A percentile compares a stretch with the other conserved stretches of the same genome.
phyloP scores from a whole-genome alignment of 2,329 filamentous ascomycete genomes.

The Pseudopyrenochaeta lycopersici region DNA sequence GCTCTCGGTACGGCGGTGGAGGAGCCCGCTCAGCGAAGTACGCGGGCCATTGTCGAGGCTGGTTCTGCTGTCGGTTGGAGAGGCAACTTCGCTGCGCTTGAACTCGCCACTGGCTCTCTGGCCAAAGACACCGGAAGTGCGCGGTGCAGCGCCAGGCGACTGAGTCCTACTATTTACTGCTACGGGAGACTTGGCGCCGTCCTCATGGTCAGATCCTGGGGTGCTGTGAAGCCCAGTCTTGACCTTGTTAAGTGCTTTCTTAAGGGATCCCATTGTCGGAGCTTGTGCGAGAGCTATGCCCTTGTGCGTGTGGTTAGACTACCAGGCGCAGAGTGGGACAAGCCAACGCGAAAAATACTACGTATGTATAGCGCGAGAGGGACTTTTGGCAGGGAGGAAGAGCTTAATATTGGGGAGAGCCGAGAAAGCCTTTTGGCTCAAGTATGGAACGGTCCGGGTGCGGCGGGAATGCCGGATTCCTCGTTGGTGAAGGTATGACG shows the following conservation, averaged over 20 bases:
- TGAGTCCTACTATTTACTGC: conserved; percentile 35
- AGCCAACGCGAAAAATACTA: conserved; percentile 26
- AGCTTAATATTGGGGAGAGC: neutral
- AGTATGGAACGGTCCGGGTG: neutral
- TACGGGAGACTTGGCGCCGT: conserved; percentile 36
- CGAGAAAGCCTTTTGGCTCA: neutral
- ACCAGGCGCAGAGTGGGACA: conserved; percentile 38
- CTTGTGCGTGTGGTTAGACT: conserved; percentile 37
- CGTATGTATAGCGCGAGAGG: neutral
- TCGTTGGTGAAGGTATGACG: conserved; percentile 1
- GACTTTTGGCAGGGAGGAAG: neutral
- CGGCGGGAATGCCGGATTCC: neutral
- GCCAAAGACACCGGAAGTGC: conserved; percentile 37
- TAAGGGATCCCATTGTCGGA: conserved; percentile 49
- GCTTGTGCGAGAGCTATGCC: conserved; percentile 31
- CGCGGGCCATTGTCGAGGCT: conserved; percentile 40
- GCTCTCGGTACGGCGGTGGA: conserved; percentile 48
- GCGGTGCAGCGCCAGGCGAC: conserved; percentile 36
- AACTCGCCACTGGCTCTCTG: conserved; percentile 44
- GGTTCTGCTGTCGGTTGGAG: conserved; percentile 40
- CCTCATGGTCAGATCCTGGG: conserved; percentile 39
- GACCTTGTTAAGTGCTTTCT: conserved; percentile 57
- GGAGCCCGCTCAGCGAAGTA: conserved; percentile 43
- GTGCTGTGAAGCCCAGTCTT: conserved; percentile 47
- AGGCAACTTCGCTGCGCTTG: conserved; percentile 39